Evolutionary conservation across 345 rosid species (phyloP).

Genomic region (Euclidium syriacum): DNA sequence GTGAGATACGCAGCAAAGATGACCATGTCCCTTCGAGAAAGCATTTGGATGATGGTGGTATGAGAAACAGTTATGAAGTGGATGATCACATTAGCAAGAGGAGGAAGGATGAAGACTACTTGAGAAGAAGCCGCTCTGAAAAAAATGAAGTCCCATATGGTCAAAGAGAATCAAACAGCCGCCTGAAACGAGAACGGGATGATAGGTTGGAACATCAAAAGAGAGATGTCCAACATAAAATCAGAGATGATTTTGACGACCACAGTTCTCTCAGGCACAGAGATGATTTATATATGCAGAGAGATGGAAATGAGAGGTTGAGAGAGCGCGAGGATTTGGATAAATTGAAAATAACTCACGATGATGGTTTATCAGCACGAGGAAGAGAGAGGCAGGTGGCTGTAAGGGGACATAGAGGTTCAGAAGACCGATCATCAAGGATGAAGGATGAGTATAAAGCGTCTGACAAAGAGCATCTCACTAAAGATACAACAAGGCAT

Average conservation of each 20-base stretch:
- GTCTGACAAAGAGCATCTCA: constrained; percentile 59
- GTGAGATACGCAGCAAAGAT: constrained; percentile 60
- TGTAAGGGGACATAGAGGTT: constrained; percentile 51
- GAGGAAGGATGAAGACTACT: constrained; percentile 71
- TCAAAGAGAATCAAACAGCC: constrained; percentile 57
- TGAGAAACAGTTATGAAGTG: constrained; percentile 50
- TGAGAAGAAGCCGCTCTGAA: constrained; percentile 51
- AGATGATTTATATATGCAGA: constrained; percentile 60
- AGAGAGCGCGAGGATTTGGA: constrained; percentile 65
- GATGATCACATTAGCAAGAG: constrained; percentile 71
- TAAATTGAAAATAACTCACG: constrained; percentile 49
- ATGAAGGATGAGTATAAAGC: constrained; percentile 57
- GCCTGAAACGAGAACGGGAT: constrained; percentile 75
- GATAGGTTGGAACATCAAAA: constrained; percentile 60
- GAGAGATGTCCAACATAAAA: constrained; percentile 72
- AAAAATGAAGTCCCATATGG: constrained; percentile 56
- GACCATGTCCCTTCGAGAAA: constrained; percentile 58
- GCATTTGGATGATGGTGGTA: constrained; percentile 63
- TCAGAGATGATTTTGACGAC: constrained; percentile 65
- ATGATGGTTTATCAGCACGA: constrained; percentile 50
- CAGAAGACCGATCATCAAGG: constrained; percentile 69
- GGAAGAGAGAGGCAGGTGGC: constrained; percentile 65
- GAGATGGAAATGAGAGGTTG: constrained; percentile 71
- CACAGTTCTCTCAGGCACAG: constrained; percentile 66
- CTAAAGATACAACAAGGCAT: constrained; percentile 55